phyloP scores from a whole-genome alignment of 2,329 filamentous ascomycete species.

The Cytospora piceicola region DNA sequence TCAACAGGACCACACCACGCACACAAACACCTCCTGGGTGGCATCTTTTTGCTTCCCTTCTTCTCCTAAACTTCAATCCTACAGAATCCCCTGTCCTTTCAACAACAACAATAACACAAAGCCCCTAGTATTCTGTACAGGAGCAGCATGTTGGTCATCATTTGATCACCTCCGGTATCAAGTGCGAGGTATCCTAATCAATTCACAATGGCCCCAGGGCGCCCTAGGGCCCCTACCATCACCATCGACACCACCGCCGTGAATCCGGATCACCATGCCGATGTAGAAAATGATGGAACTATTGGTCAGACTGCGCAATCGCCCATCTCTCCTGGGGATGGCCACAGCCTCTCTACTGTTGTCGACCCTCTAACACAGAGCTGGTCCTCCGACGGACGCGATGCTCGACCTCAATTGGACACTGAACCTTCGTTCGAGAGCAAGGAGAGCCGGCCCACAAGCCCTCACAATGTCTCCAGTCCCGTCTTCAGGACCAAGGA shows the following conservation, averaged over 20 bases:
- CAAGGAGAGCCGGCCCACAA: slow-evolving; percentile 68
- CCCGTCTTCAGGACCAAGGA: slow-evolving; percentile 54
- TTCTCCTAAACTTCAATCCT: neutral
- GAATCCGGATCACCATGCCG: slow-evolving; percentile 36
- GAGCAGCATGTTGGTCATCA: slow-evolving; percentile 1
- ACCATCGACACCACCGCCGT: slow-evolving; percentile 57
- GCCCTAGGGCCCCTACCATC: slow-evolving; percentile 53
- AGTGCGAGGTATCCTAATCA: slow-evolving; percentile 11
- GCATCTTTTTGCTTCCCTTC: neutral
- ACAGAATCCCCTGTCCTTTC: slow-evolving; percentile 2
- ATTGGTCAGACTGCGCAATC: slow-evolving; percentile 37
- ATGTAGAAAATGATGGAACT: slow-evolving; percentile 38
- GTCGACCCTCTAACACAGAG: slow-evolving; percentile 39
- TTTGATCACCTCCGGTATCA: slow-evolving; percentile 9
- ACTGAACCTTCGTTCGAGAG: slow-evolving; percentile 67
- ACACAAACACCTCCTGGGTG: neutral
- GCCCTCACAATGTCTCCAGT: slow-evolving; percentile 72
- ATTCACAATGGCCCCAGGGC: slow-evolving; percentile 34
- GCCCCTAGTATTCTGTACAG: neutral
- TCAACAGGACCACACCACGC: slow-evolving; percentile 8
- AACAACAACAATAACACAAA: neutral
- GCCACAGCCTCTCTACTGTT: slow-evolving; percentile 46
- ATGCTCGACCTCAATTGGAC: slow-evolving; percentile 50
- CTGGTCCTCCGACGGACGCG: slow-evolving; percentile 36
- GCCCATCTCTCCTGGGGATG: slow-evolving; percentile 46